Evolutionary conservation across 345 rosid species (phyloP).

Genomic region (Reutealis trisperma): DNA sequence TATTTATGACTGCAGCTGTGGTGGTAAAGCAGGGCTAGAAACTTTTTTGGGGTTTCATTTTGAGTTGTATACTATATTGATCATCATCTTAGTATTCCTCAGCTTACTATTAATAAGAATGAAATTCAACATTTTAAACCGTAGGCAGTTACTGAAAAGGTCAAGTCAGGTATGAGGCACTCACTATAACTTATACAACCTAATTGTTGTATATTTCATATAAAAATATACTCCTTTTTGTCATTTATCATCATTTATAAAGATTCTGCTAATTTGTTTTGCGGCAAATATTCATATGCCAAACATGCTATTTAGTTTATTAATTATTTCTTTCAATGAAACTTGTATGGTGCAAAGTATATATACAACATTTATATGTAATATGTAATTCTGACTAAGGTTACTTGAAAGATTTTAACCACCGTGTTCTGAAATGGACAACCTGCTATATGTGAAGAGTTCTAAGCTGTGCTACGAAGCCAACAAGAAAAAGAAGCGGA

Average conservation of each 20-base stretch:
- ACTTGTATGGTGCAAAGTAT: background rate
- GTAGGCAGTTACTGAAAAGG: conserved; percentile 44
- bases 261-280: background rate
- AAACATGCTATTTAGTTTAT: background rate
- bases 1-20: conserved; percentile 44
- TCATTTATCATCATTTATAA: background rate
- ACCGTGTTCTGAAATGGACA: too few species aligned
- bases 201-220: background rate
- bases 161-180: conserved; percentile 27
- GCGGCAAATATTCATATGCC: background rate
- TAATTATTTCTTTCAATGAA: background rate
- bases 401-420: too few species aligned
- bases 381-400: too few species aligned
- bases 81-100: conserved; percentile 50
- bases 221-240: background rate
- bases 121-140: conserved; percentile 49
- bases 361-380: too few species aligned
- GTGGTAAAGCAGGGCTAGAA: conserved; percentile 30
- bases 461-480: too few species aligned
- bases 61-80: conserved; percentile 48
- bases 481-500: too few species aligned
- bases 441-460: too few species aligned
- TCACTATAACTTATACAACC: background rate
- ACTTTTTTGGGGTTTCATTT: conserved; percentile 43
- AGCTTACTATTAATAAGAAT: conserved; percentile 53